Percentiles rank a stretch among this genome's conserved stretches.
phyloP scores from a whole-genome alignment of 345 rosid genomes.

The thale cress (Arabidopsis thaliana) region TAIR10.1 NC_003076.8:22492001-22492500 shows the following conservation, averaged over 20 bases:
- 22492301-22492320: conserved; percentile 34
- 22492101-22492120: neutral
- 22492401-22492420: conserved; percentile 39
- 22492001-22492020: no score
- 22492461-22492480: conserved; percentile 19
- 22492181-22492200: conserved; percentile 43
- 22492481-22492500: conserved; percentile 31
- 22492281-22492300: conserved; percentile 32
- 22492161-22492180: conserved; percentile 38
- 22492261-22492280: conserved; percentile 45
- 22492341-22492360: conserved; percentile 29
- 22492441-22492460: conserved; percentile 39
- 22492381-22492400: neutral
- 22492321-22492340: neutral
- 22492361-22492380: conserved; percentile 29
- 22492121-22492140: conserved; percentile 46
- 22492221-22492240: conserved; percentile 43
- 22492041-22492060: neutral
- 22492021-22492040: neutral
- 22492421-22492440: conserved; percentile 39
- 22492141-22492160: conserved; percentile 34
- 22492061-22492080: conserved; percentile 4
- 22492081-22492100: neutral
- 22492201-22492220: conserved; percentile 32
- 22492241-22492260: conserved; percentile 23